Evolutionary conservation across 176 grass and related monocot genomes (phyloP), one percentile per base, ranked within the genome.

Genomic region (Rhynchospora tenuis): DNA sequence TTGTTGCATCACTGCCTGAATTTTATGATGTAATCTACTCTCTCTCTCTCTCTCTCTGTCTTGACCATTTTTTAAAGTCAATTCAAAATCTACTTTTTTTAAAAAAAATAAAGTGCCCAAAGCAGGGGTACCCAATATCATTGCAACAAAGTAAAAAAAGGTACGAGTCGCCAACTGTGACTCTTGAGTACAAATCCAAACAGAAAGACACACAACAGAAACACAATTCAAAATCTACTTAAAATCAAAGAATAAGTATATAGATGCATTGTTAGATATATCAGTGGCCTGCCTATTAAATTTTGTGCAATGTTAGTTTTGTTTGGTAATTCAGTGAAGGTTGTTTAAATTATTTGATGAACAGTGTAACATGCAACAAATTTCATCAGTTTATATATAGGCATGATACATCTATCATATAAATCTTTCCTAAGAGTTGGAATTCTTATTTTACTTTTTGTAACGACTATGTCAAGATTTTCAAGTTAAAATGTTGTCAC

Each of bases 1-100:
- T 95, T 86, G 93, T 94, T 86, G 96, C 93, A 86, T 99, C 96
- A 83, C 89, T 82, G 69, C 91, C 91, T 81, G 96, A 99, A 90
- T 99, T 95, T 81, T 93, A 71, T 24, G 89, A 95, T 83, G 96
- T 93, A 86, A 54, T 64, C 77, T 11, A 45, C 23, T 82, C 64
- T 79, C 43, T 50, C 51, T 80, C 47, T 71, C 31, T 56, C 85
- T 27, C 22, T 11, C 17, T 73, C 26, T 84, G n/a, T n/a, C n/a
- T n/a, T n/a, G n/a, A n/a, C n/a, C n/a, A n/a, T n/a, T n/a, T n/a
- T n/a, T n/a, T n/a, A n/a, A n/a, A n/a, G n/a, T n/a, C n/a, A n/a
- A n/a, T n/a, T n/a, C n/a, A n/a, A n/a, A n/a, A n/a, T n/a, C n/a
- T n/a, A n/a, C n/a, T n/a, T n/a, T n/a, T n/a, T n/a, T n/a, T n/a